Evolutionary conservation across 1,139 yeast genomes (phyloP), one percentile per base, ranked within the genome.

Genomic region (Magnusiomyces sp.): DNA sequence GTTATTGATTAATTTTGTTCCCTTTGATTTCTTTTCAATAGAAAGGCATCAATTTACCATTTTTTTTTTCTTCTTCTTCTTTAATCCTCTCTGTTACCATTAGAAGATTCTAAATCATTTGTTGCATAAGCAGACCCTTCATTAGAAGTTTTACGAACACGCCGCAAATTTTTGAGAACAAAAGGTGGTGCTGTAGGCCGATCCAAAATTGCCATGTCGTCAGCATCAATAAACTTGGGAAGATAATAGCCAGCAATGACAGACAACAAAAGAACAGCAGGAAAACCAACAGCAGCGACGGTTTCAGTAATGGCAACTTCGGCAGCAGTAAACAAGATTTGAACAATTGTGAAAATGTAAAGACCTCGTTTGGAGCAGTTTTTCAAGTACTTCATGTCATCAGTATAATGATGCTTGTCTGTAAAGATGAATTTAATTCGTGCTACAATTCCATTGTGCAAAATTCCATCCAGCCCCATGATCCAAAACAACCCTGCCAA

Each of bases 231-330:
- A 6, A 84, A 62, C 50, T 65, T 64, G 0, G 87, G 88, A 71
- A 92, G 81, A 39, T 69, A 59, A 38, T 71, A 66, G 0, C 87
- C 77, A 61, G 89, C 71, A 36, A 78, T 78, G 51, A 87, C 87
- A 49, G 88, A 75, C 19, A 74, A 61, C 45, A 92, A 74, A 49
- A 92, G 69, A 0, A 90, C 88, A 1, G 88, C 85, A 0, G 98
- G 98, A 61, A 92, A 92, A 1, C 96, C 97, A 38, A 92, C 89
- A 0, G 98, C 97, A 0, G 92, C 97, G 53, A 75, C 80, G 0
- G 96, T 86, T 62, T 83, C 79, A 0, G 95, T 85, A 38, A 92
- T 89, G 0, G 82, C 95, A 57, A 88, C 83, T 62, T 92, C 97
- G 0, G 80, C 84, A 0, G 77, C 83, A 3, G 47, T 52, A 47